A percentile compares a stretch with the other conserved stretches of the same genome.
Evolutionary conservation across 805 yeast species (phyloP).

Genomic region (Wickerhamiella shivajii): DNA sequence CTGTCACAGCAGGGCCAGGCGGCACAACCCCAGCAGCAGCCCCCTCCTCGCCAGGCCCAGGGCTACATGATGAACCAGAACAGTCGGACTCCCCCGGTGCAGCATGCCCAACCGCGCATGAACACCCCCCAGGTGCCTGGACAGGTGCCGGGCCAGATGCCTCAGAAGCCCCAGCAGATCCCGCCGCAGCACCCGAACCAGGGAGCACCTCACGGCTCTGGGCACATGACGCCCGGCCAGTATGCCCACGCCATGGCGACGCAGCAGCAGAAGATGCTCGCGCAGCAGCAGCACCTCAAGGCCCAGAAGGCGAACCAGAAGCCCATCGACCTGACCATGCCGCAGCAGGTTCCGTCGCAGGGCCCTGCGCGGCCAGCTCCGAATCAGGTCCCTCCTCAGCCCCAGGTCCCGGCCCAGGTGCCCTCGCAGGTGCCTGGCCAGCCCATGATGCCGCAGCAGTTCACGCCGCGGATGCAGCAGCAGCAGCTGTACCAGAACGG

Average conservation of each 20-base stretch:
- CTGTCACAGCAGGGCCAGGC: constrained; percentile 22
- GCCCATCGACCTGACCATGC: constrained; percentile 14
- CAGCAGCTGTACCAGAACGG: too few relatives aligned
- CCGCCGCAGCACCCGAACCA: constrained; percentile 13
- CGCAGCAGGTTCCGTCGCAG: constrained; percentile 5
- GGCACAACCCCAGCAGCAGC: constrained; percentile 13
- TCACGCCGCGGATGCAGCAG: constrained; percentile 4
- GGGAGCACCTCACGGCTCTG: too few relatives aligned
- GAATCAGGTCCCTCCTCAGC: constrained; percentile 7
- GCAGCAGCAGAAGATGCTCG: constrained; percentile 14
- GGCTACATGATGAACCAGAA: constrained; percentile 13
- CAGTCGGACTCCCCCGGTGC: too few relatives aligned
- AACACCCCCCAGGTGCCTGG: constrained; percentile 12
- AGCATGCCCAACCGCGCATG: too few relatives aligned
- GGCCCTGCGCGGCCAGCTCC: constrained; percentile 4
- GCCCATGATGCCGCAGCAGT: background rate
- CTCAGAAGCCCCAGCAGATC: constrained; percentile 11
- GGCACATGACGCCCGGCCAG: constrained; percentile 8
- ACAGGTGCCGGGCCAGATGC: constrained; percentile 10
- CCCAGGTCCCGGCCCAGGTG: constrained; percentile 10
- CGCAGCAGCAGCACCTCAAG: constrained; percentile 14
- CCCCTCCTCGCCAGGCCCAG: constrained; percentile 12
- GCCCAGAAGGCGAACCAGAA: constrained; percentile 14
- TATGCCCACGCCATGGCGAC: constrained; percentile 10
- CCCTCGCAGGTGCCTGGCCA: constrained; percentile 9